These are phyloP conservation scores for Arctium lappa DNA, from an alignment of 129 eudicot species.

Conservation along the genomic window DNA sequence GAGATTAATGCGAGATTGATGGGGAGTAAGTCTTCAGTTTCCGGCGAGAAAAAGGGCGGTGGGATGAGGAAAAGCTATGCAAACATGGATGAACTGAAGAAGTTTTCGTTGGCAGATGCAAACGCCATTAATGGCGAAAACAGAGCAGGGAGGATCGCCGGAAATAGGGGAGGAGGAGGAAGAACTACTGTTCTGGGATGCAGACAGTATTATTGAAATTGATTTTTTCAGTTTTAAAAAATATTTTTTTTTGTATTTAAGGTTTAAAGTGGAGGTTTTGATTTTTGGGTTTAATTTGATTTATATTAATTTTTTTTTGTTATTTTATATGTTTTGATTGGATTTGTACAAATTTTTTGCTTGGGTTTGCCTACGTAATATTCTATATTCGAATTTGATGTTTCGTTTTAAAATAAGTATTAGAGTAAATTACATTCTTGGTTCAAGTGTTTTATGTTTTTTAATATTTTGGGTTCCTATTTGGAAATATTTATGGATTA, in stretches of 20 bases:
- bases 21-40: conserved; percentile 74
- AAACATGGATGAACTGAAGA: conserved; percentile 64
- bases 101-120: conserved; percentile 50
- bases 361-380: conserved; percentile 14
- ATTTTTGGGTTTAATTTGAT: not conserved
- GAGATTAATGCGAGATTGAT: conserved; percentile 45
- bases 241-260: not conserved
- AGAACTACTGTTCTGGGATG: conserved; percentile 54
- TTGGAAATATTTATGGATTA: no score
- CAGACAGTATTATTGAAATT: conserved; percentile 43
- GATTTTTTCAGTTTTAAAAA: not conserved
- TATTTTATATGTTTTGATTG: conserved; percentile 1
- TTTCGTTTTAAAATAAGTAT: not conserved
- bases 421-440: no score
- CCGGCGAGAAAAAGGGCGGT: conserved; percentile 63
- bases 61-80: conserved; percentile 84
- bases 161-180: conserved; percentile 38
- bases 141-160: conserved; percentile 36
- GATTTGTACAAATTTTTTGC: conserved; percentile 18
- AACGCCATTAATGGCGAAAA: conserved; percentile 63
- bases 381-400: not conserved
- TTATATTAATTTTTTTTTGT: not conserved
- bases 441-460: no score
- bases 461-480: no score
- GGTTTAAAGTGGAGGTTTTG: not conserved